A percentile compares a stretch with the other conserved stretches of the same genome.
Evolutionary conservation across 345 rosid genomes (phyloP).

Genomic region (Populus simonii): DNA sequence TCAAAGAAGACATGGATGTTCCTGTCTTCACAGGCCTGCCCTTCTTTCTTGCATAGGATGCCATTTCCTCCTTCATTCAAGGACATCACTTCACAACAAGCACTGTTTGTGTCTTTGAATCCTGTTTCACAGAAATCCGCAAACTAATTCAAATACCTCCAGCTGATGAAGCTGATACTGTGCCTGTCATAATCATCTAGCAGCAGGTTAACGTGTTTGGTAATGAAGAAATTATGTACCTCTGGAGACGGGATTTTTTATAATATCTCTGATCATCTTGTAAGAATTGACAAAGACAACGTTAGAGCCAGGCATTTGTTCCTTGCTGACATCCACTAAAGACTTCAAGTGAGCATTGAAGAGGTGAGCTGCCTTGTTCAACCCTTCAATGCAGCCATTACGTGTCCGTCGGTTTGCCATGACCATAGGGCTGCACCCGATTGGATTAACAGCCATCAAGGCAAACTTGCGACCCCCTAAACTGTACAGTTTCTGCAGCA

Average conservation of each 20-base stretch:
- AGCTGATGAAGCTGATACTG: too few relatives aligned
- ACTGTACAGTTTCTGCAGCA: slow-evolving; percentile 41
- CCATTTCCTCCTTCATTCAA: slow-evolving; percentile 35
- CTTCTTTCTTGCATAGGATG: slow-evolving; percentile 34
- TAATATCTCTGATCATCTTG: slow-evolving; percentile 43
- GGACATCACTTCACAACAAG: slow-evolving; percentile 41
- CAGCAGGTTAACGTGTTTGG: not conserved
- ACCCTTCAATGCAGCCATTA: slow-evolving; percentile 19
- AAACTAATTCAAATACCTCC: not conserved
- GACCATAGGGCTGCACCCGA: slow-evolving; percentile 47
- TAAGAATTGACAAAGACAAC: slow-evolving; percentile 46
- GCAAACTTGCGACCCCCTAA: slow-evolving; percentile 61
- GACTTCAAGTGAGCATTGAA: slow-evolving; percentile 39
- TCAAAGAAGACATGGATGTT: slow-evolving; percentile 44
- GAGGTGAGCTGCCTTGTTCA: slow-evolving; percentile 50
- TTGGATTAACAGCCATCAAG: slow-evolving; percentile 47
- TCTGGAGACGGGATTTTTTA: slow-evolving; percentile 30
- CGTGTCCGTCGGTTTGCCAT: not conserved
- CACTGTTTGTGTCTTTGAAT: slow-evolving; percentile 21
- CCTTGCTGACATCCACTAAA: slow-evolving; percentile 12
- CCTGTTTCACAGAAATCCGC: slow-evolving; percentile 14
- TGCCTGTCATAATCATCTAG: not conserved
- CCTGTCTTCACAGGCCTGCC: slow-evolving; percentile 29
- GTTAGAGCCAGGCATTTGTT: slow-evolving; percentile 29
- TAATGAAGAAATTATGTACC: slow-evolving; percentile 21